Base-by-base conservation (phyloP, 2,329 filamentous ascomycete genomes). In the Metarhizium humberi region DNA sequence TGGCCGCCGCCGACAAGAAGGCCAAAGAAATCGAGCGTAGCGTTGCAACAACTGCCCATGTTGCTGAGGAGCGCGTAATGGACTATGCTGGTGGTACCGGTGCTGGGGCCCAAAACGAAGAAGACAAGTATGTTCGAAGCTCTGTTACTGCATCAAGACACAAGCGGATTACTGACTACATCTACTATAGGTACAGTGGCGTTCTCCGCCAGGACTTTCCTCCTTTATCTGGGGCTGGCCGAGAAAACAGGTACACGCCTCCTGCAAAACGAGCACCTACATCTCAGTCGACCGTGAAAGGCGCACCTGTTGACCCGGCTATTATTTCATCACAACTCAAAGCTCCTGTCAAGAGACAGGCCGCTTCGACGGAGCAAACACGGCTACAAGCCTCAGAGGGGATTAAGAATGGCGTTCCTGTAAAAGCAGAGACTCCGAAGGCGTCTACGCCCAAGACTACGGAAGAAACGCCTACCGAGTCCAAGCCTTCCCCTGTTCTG, bases 11-110 rank as follows among this genome's bases (percentile, higher is more conserved):
- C 2, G 90, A 92, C 25, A 86, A 80, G 61, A 88, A 92, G 66
- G 94, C 91, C 25, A 84, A 88, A 57, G 92, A 97, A 70, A 99
- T 99, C 63, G 90, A 96, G 71, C 78, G 81, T 49, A 88, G 85
- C 59, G 76, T 78, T 18, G 78, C 90, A 7, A 79, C 81, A 40
- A 96, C 94, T 54, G 75, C 86, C 4, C 94, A 99, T 66, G 82
- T 96, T 56, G 88, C 89, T 3, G 94, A 97, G 71, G 94, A 99
- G 75, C 86, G 92, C 66, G 81, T 90, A 53, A 80, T 83, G 79
- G 82, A 87, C 60, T 81, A 76, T 61, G 76, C 82, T n/a, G 75
- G 78, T n/a, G 80, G 79, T 13, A 74, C 78, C 10, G 79, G 82
- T 43, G 81, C 87, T 53, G 84, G 85, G 52, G 84, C 81, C 56